phyloP scores from a whole-genome alignment of 305 asterid species.

The Withania somnifera region DNA sequence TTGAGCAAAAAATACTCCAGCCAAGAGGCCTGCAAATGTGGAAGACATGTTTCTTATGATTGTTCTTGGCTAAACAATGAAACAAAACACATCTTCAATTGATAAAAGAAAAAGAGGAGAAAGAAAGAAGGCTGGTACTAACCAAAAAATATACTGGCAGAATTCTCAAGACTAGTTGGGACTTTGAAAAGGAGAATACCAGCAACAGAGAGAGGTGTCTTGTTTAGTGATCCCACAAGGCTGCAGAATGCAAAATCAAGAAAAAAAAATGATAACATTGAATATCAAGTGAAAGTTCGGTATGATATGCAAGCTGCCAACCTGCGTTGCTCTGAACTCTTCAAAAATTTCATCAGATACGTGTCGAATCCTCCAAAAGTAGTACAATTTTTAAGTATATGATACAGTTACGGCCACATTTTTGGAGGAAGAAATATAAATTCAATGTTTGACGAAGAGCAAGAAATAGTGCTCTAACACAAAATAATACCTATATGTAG shows the following conservation, averaged over 20 bases:
- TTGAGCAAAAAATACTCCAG: conserved; percentile 83
- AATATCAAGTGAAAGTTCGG: not conserved
- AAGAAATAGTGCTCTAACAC: not conserved
- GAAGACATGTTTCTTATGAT: not conserved
- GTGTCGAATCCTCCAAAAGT: not conserved
- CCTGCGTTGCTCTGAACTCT: not conserved
- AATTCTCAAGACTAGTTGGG: conserved; percentile 73
- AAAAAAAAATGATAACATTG: not conserved
- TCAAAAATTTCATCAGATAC: not conserved
- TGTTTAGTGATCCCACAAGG: conserved; percentile 85
- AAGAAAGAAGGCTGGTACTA: conserved; percentile 1
- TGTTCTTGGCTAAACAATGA: not conserved
- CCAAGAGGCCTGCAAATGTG: conserved; percentile 51
- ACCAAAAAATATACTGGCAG: conserved; percentile 81
- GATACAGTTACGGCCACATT: not conserved
- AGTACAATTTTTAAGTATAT: not conserved
- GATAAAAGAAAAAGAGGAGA: not conserved
- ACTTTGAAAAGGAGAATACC: conserved; percentile 84
- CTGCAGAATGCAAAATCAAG: conserved; percentile 27
- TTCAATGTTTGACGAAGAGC: not conserved
- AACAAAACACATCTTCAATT: not conserved
- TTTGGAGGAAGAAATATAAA: not conserved
- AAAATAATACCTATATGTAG: conserved; percentile 60
- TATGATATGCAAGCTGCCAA: not conserved
- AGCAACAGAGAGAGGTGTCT: conserved; percentile 82